Evolutionary conservation across 805 yeast species (phyloP).

Genomic region (Kazachstania africana): DNA sequence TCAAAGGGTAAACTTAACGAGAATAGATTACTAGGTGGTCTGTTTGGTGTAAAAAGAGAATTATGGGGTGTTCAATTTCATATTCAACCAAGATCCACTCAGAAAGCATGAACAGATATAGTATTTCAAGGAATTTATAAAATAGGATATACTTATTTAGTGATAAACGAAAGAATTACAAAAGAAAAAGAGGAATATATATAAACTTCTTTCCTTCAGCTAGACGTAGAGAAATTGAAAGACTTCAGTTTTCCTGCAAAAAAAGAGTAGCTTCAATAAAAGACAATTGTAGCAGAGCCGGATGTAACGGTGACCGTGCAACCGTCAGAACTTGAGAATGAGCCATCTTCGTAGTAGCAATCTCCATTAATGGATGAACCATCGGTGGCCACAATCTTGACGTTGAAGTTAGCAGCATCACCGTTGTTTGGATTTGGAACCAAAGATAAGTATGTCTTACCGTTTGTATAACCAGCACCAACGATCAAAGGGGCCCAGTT

Average conservation of each 20-base stretch:
- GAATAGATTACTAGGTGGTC: constrained; percentile 20
- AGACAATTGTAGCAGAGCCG: constrained; percentile 52
- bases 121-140: no score
- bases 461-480: constrained; percentile 76
- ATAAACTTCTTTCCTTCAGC: no score
- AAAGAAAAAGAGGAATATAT: background rate
- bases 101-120: no score
- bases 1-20: constrained; percentile 18
- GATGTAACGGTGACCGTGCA: constrained; percentile 60
- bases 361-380: constrained; percentile 52
- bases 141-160: no score
- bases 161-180: background rate
- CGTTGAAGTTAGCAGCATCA: constrained; percentile 56
- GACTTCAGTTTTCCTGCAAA: no score
- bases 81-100: constrained; percentile 6
- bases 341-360: constrained; percentile 73
- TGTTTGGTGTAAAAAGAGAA: constrained; percentile 24
- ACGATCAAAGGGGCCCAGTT: constrained; percentile 97
- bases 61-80: constrained; percentile 30
- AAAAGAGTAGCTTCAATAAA: no score
- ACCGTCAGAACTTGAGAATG: constrained; percentile 61
- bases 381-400: constrained; percentile 64
- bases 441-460: constrained; percentile 72
- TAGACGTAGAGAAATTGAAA: no score
- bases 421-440: constrained; percentile 91